Percentiles rank a stretch among this genome's conserved stretches.
These are phyloP conservation scores for Plasmodium vinckei DNA, from an alignment of 169 alveolate genomes.

Conservation along the genomic window DNA sequence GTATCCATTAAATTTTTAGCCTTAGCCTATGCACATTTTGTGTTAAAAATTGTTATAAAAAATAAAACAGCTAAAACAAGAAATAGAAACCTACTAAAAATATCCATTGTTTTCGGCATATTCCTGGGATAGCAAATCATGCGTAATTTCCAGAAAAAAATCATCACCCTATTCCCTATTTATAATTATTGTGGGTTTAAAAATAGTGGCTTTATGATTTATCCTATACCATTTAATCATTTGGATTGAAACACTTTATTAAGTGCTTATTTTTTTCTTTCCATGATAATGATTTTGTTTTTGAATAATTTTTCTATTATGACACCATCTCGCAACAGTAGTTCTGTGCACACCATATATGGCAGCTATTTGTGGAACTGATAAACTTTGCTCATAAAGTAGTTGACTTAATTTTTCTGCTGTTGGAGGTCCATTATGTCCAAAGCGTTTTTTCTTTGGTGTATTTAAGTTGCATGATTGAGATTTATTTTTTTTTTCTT, in stretches of 20 bases:
- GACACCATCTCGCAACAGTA: conserved; percentile 75
- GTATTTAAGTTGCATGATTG: conserved; percentile 16
- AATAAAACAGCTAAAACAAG: no score
- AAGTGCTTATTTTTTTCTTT: conserved; percentile 13
- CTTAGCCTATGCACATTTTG: no score
- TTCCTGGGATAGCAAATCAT: no score
- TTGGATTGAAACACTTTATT: not conserved
- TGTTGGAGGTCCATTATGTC: conserved; percentile 68
- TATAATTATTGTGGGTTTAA: no score
- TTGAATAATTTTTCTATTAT: conserved; percentile 65
- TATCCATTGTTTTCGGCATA: no score
- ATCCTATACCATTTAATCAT: no score
- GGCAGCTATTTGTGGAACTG: conserved; percentile 75
- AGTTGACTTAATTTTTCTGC: conserved; percentile 66
- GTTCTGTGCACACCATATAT: conserved; percentile 76
- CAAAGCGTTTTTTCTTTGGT: conserved; percentile 21
- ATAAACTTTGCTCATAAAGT: conserved; percentile 39
- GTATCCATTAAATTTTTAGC: no score
- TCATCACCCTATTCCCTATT: no score
- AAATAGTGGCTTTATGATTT: no score
- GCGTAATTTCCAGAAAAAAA: no score
- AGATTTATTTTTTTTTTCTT: conserved; percentile 12
- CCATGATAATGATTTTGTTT: conserved; percentile 35
- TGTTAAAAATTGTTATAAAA: no score
- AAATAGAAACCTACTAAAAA: no score